These are phyloP conservation scores for Irpex lacteus DNA, from an alignment of 1,284 basidiomycete genomes.

Conservation along the genomic window DNA sequence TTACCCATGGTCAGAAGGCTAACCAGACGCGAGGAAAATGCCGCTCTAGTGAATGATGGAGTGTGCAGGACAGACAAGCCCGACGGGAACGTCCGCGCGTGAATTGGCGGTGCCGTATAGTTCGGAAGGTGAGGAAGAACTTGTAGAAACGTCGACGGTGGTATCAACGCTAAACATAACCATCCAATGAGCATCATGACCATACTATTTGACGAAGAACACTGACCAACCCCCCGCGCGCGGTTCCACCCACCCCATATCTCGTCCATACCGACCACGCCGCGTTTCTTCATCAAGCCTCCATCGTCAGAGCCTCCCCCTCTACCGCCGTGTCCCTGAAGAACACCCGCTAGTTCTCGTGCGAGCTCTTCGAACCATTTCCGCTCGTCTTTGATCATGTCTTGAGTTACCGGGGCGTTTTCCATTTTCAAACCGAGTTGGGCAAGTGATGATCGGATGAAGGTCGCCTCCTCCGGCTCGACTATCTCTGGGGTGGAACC, in stretches of 20 bases:
- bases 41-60: slow-evolving; percentile 63
- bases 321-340: slow-evolving; percentile 48
- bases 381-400: slow-evolving; percentile 86
- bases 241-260: slow-evolving; percentile 98
- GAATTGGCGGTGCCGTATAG: slow-evolving; percentile 71
- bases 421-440: slow-evolving; percentile 82
- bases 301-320: slow-evolving; percentile 29
- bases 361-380: slow-evolving; percentile 84
- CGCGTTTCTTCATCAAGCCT: slow-evolving; percentile 68
- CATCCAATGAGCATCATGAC: slow-evolving; percentile 5
- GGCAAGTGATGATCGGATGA: slow-evolving; percentile 86
- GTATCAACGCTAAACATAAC: slow-evolving; percentile 67
- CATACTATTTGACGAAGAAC: not conserved
- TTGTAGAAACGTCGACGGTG: slow-evolving; percentile 80
- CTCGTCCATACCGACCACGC: slow-evolving; percentile 88
- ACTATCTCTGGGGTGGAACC: slow-evolving; percentile 16
- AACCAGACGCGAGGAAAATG: slow-evolving; percentile 66
- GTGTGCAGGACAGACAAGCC: slow-evolving; percentile 86
- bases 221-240: slow-evolving; percentile 87
- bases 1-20: slow-evolving; percentile 46
- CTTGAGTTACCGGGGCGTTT: slow-evolving; percentile 81
- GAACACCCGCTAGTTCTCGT: slow-evolving; percentile 75
- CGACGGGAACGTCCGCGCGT: slow-evolving; percentile 62
- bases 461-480: slow-evolving; percentile 79
- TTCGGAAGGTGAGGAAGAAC: slow-evolving; percentile 67